Evolutionary conservation across 2,329 filamentous ascomycete genomes (phyloP).

Genomic region (Curvularia spicifera): DNA sequence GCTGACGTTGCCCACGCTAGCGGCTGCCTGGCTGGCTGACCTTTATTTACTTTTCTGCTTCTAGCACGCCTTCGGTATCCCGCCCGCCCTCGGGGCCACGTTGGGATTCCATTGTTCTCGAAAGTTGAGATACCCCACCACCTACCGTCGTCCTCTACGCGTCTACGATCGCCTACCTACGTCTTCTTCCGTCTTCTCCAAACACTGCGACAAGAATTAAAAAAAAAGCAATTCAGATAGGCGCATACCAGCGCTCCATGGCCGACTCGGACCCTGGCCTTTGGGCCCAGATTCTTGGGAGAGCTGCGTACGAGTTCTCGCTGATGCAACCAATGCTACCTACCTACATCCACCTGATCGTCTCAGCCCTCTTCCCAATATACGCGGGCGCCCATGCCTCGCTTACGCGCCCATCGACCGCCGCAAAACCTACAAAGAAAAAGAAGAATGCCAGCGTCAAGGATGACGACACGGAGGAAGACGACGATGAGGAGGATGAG

Average conservation of each 20-base stretch:
- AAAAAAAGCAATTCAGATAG: background rate
- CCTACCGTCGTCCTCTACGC: background rate
- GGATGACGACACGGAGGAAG: constrained; percentile 33
- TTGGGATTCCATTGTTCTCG: background rate
- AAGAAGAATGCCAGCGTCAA: constrained; percentile 56
- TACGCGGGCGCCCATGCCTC: constrained; percentile 86
- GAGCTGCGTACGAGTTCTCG: constrained; percentile 54
- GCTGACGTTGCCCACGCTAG: background rate
- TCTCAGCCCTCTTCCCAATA: constrained; percentile 80
- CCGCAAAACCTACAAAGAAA: constrained; percentile 65
- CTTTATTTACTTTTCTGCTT: background rate
- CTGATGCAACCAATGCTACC: constrained; percentile 54
- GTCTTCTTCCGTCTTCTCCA: background rate
- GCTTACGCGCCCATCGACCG: constrained; percentile 81
- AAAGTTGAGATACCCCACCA: background rate
- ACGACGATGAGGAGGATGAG: constrained; percentile 60
- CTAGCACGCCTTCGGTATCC: background rate
- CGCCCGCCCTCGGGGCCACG: background rate
- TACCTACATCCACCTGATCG: constrained; percentile 66
- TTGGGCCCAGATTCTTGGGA: constrained; percentile 38
- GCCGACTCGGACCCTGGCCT: constrained; percentile 39
- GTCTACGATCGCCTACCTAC: background rate
- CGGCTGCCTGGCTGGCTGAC: background rate
- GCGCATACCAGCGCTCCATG: constrained; percentile 26
- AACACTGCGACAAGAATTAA: background rate